phyloP scores from a whole-genome alignment of 139 green algal genomes.

The Protoeuglena noctilucae region DNA sequence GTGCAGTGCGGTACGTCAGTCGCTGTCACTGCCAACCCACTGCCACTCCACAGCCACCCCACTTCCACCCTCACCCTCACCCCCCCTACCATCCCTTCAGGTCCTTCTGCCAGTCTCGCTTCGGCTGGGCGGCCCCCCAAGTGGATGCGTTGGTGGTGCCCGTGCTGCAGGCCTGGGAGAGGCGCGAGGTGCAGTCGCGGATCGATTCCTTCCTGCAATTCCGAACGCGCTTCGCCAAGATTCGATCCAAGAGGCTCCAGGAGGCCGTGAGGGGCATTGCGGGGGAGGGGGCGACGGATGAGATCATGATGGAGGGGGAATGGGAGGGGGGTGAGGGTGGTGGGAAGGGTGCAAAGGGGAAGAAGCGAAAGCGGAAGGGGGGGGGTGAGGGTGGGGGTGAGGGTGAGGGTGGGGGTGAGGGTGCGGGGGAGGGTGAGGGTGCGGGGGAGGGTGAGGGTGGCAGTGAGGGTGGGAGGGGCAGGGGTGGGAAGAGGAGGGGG shows the following conservation, averaged over 20 bases:
- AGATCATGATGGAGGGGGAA: background rate
- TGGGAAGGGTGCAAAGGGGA: background rate
- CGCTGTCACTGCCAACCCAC: background rate
- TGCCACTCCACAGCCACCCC: no score
- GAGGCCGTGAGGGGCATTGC: background rate
- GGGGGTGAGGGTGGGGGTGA: no score
- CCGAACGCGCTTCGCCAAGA: slow-evolving; percentile 75
- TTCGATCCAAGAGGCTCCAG: slow-evolving; percentile 58
- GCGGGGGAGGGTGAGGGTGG: no score
- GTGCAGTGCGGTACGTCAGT: background rate
- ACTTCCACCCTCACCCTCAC: no score
- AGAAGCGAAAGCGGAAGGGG: background rate
- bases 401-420: no score
- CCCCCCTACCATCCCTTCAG: background rate
- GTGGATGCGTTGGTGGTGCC: slow-evolving; percentile 55
- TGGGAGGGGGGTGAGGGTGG: background rate
- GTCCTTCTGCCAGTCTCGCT: slow-evolving; percentile 21
- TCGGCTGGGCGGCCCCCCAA: slow-evolving; percentile 43
- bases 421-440: no score
- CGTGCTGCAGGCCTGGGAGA: slow-evolving; percentile 50
- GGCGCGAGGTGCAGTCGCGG: slow-evolving; percentile 42
- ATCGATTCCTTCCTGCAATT: slow-evolving; percentile 67
- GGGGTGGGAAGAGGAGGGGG: no score
- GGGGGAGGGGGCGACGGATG: background rate
- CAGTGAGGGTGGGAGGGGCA: no score